Conservation (phyloP, 2,329 filamentous ascomycete genomes). For the Aspergillus puulaauensis region DNA sequence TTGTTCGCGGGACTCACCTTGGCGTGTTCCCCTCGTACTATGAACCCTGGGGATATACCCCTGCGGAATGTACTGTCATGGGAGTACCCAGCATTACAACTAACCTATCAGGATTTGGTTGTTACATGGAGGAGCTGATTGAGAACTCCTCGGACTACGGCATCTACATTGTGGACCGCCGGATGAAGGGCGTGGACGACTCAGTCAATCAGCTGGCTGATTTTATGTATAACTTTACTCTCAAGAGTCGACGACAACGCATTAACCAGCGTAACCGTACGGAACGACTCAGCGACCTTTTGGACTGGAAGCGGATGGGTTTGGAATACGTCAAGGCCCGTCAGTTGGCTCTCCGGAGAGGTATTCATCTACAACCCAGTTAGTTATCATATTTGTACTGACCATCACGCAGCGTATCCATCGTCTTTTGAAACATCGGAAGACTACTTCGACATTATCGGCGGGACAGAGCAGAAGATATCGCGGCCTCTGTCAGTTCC, state of each 20-base stretch:
- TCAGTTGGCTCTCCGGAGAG: slow-evolving; percentile 81
- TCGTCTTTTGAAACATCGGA: slow-evolving; percentile 74
- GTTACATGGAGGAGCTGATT: slow-evolving; percentile 99
- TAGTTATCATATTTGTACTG: slow-evolving; percentile 6
- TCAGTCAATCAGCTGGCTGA: slow-evolving; percentile 92
- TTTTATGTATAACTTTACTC: slow-evolving; percentile 90
- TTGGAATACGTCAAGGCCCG: slow-evolving; percentile 98
- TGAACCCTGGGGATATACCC: slow-evolving; percentile 98
- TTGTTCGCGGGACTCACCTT: slow-evolving; percentile 93
- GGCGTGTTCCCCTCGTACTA: slow-evolving; percentile 98
- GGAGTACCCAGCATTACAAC: slow-evolving; percentile 97
- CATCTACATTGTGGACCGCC: slow-evolving; percentile 97
- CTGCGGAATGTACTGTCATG: slow-evolving; percentile 98
- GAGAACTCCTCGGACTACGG: slow-evolving; percentile 98
- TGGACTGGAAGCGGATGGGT: slow-evolving; percentile 99
- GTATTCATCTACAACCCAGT: slow-evolving; percentile 25
- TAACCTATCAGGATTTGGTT: slow-evolving; percentile 95
- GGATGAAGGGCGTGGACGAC: slow-evolving; percentile 93
- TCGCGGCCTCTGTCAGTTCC: slow-evolving; percentile 91
- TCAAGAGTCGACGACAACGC: slow-evolving; percentile 90
- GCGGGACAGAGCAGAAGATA: slow-evolving; percentile 91
- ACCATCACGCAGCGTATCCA: slow-evolving; percentile 67
- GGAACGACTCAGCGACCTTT: slow-evolving; percentile 86
- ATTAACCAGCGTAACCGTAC: slow-evolving; percentile 99
- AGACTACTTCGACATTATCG: slow-evolving; percentile 86